A percentile compares a stretch with the other conserved stretches of the same genome.
Evolutionary conservation across 1,284 basidiomycete species (phyloP).

Genomic region (Microbotryum intermedium): DNA sequence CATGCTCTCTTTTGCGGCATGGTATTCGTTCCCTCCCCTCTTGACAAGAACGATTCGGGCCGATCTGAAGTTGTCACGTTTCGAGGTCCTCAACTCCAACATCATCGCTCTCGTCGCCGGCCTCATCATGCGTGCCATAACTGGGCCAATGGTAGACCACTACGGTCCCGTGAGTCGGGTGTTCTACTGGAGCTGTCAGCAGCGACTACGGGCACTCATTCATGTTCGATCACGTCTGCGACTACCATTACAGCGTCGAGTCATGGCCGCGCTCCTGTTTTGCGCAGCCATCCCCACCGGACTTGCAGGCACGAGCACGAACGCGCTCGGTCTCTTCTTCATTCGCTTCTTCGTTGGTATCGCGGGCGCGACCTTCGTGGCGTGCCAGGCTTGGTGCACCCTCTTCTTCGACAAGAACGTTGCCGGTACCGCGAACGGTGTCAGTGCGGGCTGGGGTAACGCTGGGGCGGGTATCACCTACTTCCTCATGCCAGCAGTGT

Average conservation of each 20-base stretch:
- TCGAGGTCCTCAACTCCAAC: constrained; percentile 40
- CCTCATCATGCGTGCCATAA: constrained; percentile 46
- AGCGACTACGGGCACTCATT: too few relatives aligned
- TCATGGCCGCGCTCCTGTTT: constrained; percentile 54
- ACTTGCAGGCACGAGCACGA: constrained; percentile 50
- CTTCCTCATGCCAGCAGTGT: constrained; percentile 54
- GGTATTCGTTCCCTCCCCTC: constrained; percentile 47
- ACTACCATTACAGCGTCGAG: constrained; percentile 45
- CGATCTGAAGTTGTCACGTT: constrained; percentile 49
- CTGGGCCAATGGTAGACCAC: constrained; percentile 54
- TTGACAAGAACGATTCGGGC: constrained; percentile 52
- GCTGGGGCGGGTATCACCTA: constrained; percentile 49
- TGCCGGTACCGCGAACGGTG: constrained; percentile 44
- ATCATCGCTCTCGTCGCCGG: constrained; percentile 48
- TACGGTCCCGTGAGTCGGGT: constrained; percentile 22
- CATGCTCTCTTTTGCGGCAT: constrained; percentile 49
- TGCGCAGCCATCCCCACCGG: constrained; percentile 58
- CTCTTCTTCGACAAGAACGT: constrained; percentile 55
- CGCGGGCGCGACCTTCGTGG: constrained; percentile 46
- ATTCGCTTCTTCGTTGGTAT: constrained; percentile 48
- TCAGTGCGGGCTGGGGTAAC: constrained; percentile 29
- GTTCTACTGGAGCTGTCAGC: too few relatives aligned
- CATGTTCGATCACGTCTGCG: neutral
- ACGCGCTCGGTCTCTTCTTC: constrained; percentile 46
- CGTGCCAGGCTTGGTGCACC: constrained; percentile 44